These are phyloP conservation scores for Peterozyma toletana DNA, from an alignment of 805 yeast genomes.

Conservation along the genomic window DNA sequence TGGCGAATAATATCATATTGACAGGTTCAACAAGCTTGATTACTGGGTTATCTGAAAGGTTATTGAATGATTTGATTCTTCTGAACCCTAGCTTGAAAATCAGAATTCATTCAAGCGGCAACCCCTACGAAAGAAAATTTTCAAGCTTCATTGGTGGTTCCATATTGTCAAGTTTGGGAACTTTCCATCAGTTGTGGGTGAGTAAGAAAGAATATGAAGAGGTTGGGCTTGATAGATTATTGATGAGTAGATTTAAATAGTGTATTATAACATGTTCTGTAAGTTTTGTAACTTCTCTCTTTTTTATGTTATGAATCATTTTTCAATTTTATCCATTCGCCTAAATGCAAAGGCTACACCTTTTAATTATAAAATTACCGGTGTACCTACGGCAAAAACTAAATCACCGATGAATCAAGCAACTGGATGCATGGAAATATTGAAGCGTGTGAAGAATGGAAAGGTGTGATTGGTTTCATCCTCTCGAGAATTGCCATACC, in stretches of 20 bases:
- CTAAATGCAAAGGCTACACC: no score
- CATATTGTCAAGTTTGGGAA: slow-evolving; percentile 79
- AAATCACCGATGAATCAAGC: no score
- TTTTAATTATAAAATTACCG: no score
- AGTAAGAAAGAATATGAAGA: slow-evolving; percentile 82
- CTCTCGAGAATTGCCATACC: no score
- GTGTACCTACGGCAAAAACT: no score
- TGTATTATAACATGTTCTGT: not conserved
- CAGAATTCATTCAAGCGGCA: slow-evolving; percentile 77
- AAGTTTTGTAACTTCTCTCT: not conserved
- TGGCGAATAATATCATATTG: slow-evolving; percentile 82
- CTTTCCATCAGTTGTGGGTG: slow-evolving; percentile 95
- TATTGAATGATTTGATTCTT: slow-evolving; percentile 61
- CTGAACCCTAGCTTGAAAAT: slow-evolving; percentile 81
- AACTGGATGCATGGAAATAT: no score
- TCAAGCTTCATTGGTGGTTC: slow-evolving; percentile 93
- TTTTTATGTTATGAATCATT: not conserved
- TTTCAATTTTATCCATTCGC: no score
- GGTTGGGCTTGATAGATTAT: slow-evolving; percentile 75
- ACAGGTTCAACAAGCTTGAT: slow-evolving; percentile 80
- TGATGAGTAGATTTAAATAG: slow-evolving; percentile 76
- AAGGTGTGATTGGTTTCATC: no score
- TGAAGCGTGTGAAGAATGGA: no score
- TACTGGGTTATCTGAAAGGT: slow-evolving; percentile 75
- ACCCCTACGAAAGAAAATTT: slow-evolving; percentile 65